Evolutionary conservation across 208 protist genomes (phyloP).

Genomic region (Herpetomonas samuelpessoai): DNA sequence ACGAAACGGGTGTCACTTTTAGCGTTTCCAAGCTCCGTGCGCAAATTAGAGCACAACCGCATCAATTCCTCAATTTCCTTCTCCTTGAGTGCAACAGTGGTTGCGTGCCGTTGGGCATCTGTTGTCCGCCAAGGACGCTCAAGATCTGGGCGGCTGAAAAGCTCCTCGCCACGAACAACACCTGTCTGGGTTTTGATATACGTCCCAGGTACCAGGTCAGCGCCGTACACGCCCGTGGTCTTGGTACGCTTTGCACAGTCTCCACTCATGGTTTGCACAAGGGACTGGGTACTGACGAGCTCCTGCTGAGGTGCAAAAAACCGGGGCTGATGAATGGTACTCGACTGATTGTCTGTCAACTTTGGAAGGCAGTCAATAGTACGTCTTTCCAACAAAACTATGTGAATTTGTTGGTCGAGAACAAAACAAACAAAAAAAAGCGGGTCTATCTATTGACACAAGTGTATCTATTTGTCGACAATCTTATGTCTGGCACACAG

Average conservation of each 20-base stretch:
- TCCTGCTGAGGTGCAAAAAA: background rate
- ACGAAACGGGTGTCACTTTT: constrained; percentile 64
- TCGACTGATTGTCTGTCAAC: no score
- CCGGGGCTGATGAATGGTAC: no score
- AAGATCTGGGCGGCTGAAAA: constrained; percentile 84
- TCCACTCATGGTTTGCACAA: constrained; percentile 4
- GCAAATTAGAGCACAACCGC: constrained; percentile 69
- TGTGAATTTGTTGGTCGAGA: no score
- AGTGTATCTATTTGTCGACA: no score
- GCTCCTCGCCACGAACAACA: constrained; percentile 72
- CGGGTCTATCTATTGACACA: no score
- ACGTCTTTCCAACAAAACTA: no score
- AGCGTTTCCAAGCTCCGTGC: constrained; percentile 78
- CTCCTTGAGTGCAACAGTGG: constrained; percentile 68
- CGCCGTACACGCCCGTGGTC: constrained; percentile 68
- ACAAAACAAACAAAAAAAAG: no score
- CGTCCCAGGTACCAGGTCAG: constrained; percentile 54
- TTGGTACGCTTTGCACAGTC: constrained; percentile 14
- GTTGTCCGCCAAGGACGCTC: constrained; percentile 82
- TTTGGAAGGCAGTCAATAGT: no score
- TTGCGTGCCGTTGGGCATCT: constrained; percentile 40
- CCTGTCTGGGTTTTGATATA: constrained; percentile 78
- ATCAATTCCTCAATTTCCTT: constrained; percentile 88
- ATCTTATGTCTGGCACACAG: no score
- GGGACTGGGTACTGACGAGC: no score